phyloP scores from a whole-genome alignment of 2,329 filamentous ascomycete species.

The Juglanconis sp. region DNA sequence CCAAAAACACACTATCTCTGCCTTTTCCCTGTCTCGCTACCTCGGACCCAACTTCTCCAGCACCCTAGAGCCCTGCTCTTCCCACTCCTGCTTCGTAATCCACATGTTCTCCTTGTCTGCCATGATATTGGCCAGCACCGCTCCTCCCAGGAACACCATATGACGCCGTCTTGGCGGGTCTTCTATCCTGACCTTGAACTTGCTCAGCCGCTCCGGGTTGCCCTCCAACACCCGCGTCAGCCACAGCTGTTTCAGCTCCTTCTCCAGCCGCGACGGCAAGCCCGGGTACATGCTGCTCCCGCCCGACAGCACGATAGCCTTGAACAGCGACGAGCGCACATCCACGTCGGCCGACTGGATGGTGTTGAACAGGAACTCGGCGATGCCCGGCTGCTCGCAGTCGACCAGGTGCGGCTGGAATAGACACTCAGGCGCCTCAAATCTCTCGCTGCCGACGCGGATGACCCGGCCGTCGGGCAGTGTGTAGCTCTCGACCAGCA shows the following conservation, averaged over 20 bases:
- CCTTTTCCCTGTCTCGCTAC: conserved; percentile 39
- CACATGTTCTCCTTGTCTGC: conserved; percentile 99
- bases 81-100: conserved; percentile 96
- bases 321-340: conserved; percentile 89
- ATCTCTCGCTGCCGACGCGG: conserved; percentile 91
- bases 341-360: conserved; percentile 96
- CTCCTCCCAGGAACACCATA: conserved; percentile 99
- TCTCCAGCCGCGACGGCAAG: conserved; percentile 89
- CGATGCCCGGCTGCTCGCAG: conserved; percentile 93
- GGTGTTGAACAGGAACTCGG: conserved; percentile 97
- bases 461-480: conserved; percentile 95
- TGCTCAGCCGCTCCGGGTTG: conserved; percentile 89
- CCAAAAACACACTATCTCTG: conserved; percentile 17
- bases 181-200: conserved; percentile 99
- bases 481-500: conserved; percentile 96
- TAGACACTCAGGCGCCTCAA: conserved; percentile 95
- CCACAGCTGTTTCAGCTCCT: conserved; percentile 98
- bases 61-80: conserved; percentile 80
- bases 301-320: conserved; percentile 93
- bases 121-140: conserved; percentile 97
- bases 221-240: conserved; percentile 85
- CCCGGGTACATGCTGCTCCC: conserved; percentile 99
- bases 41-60: conserved; percentile 91
- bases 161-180: conserved; percentile 92
- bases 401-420: conserved; percentile 99